A percentile compares a stretch with the other conserved stretches of the same genome.
phyloP scores from a whole-genome alignment of 805 yeast species.

The Yamadazyma ubonensis region DNA sequence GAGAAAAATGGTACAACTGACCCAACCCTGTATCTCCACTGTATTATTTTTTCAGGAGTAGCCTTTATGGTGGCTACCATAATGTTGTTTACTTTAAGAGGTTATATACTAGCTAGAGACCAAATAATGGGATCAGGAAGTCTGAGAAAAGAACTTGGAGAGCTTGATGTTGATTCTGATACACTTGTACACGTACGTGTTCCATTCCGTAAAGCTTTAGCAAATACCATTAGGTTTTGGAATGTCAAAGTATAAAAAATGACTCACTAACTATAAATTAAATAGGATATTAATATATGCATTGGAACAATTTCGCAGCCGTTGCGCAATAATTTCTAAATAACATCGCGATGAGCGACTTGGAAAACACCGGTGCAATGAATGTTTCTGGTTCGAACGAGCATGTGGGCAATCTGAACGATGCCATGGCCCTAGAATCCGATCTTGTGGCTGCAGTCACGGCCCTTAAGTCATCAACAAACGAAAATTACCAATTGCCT shows the following conservation, averaged over 20 bases:
- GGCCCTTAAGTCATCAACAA: conserved; percentile 1
- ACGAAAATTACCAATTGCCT: background rate
- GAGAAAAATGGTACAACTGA: conserved; percentile 24
- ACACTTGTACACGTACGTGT: conserved; percentile 1
- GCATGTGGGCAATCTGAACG: conserved; percentile 1
- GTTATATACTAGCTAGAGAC: conserved; percentile 55
- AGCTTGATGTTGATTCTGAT: conserved; percentile 1
- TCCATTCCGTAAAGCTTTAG: background rate
- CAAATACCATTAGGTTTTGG: conserved; percentile 1
- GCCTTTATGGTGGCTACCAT: conserved; percentile 48
- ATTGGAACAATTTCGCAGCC: conserved; percentile 2
- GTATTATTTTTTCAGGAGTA: conserved; percentile 61
- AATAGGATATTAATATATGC: background rate
- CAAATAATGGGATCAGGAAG: conserved; percentile 3
- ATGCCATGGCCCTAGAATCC: conserved; percentile 9
- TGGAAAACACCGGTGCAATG: background rate
- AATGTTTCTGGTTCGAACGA: background rate
- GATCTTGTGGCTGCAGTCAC: conserved; percentile 8
- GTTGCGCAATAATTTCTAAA: background rate
- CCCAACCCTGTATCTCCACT: conserved; percentile 50
- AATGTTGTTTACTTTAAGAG: conserved; percentile 47
- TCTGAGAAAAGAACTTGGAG: conserved; percentile 4
- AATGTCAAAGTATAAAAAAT: conserved; percentile 7
- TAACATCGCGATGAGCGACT: conserved; percentile 10
- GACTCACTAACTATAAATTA: background rate